These are phyloP conservation scores for Aspergillus hortae DNA, from an alignment of 2,329 filamentous ascomycete genomes.

Conservation along the genomic window DNA sequence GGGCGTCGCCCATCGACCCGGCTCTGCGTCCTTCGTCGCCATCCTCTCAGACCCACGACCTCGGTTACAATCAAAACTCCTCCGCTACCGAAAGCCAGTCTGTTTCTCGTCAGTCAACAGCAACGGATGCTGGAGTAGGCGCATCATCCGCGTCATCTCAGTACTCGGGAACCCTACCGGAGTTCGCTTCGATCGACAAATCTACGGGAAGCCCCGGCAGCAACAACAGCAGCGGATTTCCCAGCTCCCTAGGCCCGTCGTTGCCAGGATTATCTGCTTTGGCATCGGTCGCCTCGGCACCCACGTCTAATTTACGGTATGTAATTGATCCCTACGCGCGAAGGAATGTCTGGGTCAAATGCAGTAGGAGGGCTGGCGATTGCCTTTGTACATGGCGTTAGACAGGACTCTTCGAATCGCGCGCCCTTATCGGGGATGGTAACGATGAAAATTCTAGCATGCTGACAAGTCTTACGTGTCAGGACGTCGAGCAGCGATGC, in stretches of 20 bases:
- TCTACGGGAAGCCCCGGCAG: conserved; percentile 19
- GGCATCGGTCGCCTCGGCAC: conserved; percentile 55
- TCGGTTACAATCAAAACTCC: conserved; percentile 41
- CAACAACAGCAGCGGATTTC: conserved; percentile 25
- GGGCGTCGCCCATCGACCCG: conserved; percentile 57
- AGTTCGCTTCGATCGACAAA: conserved; percentile 29
- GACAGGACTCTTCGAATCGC: too few species aligned
- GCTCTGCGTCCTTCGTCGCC: conserved; percentile 46
- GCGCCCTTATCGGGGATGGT: too few species aligned
- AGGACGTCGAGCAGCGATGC: conserved; percentile 42
- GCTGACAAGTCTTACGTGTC: conserved; percentile 21
- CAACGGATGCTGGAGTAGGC: conserved; percentile 41
- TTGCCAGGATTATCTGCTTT: conserved; percentile 59
- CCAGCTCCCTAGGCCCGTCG: conserved; percentile 37
- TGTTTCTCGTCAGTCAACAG: conserved; percentile 46
- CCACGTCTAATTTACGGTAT: conserved; percentile 52
- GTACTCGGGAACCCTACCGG: conserved; percentile 36
- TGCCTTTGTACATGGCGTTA: too few species aligned
- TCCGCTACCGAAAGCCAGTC: conserved; percentile 45
- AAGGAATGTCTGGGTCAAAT: neutral
- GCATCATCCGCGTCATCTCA: conserved; percentile 54
- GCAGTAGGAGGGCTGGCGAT: too few species aligned
- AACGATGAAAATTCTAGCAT: neutral
- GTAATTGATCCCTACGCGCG: conserved; percentile 13
- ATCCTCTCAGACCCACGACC: conserved; percentile 35